These are phyloP conservation scores for Circinella minor DNA, from an alignment of 371 early-diverging fungal species.

Conservation along the genomic window DNA sequence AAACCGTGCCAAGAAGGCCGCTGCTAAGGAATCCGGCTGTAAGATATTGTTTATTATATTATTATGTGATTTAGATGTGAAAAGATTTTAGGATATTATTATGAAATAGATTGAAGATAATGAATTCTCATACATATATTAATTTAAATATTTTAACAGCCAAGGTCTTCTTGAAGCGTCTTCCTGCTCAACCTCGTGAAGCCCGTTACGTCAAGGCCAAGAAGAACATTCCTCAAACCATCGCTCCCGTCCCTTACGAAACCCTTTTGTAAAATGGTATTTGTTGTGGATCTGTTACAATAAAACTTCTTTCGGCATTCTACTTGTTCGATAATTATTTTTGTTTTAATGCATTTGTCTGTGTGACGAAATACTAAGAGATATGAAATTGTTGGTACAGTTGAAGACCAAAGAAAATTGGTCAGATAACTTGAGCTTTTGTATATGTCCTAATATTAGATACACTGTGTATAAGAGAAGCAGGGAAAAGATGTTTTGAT, in stretches of 20 bases:
- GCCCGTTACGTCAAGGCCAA: conserved; percentile 90
- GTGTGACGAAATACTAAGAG: too few relatives aligned
- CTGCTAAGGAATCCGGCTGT: conserved; percentile 73
- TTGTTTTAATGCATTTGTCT: too few relatives aligned
- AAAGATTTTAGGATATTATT: neutral
- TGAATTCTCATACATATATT: neutral
- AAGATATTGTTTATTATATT: conserved; percentile 11
- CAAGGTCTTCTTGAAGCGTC: conserved; percentile 88
- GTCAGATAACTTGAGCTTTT: too few relatives aligned
- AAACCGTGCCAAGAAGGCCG: conserved; percentile 86
- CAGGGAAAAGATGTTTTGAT: too few relatives aligned
- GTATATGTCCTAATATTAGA: too few relatives aligned
- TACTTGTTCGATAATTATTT: too few relatives aligned
- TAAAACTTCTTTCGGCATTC: neutral
- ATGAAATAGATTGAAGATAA: neutral
- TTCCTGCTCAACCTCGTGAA: conserved; percentile 90
- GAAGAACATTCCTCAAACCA: conserved; percentile 91
- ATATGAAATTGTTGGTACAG: too few relatives aligned
- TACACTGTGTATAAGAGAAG: too few relatives aligned
- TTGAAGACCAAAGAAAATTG: too few relatives aligned
- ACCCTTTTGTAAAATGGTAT: conserved; percentile 68
- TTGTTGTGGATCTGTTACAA: neutral
- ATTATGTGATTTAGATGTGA: neutral
- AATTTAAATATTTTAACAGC: conserved; percentile 32
- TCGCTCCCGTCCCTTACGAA: conserved; percentile 96